Conservation (phyloP, 192 early-diverging fungal species). For the Entophlyctis helioformis region DNA sequence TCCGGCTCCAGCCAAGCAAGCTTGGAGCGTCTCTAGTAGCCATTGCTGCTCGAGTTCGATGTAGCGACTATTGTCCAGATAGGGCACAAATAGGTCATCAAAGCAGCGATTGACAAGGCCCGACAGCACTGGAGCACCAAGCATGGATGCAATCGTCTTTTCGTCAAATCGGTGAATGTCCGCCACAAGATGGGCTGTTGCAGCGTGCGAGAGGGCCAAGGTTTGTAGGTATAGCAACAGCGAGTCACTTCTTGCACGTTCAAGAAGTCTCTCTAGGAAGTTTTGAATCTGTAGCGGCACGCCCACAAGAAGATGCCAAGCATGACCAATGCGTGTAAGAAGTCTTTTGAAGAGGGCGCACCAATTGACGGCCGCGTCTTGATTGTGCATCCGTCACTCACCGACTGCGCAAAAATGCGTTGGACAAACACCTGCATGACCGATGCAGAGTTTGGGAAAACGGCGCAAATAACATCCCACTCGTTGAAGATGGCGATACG, state of each 20-base stretch:
- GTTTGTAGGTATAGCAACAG: constrained; percentile 71
- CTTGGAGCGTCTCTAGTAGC: constrained; percentile 51
- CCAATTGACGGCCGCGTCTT: too few species aligned
- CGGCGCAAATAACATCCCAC: constrained; percentile 81
- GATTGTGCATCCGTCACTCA: constrained; percentile 31
- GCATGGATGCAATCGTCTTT: constrained; percentile 27
- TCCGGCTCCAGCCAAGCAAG: constrained; percentile 8
- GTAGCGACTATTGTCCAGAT: constrained; percentile 80
- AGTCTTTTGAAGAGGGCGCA: too few species aligned
- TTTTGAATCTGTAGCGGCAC: constrained; percentile 77
- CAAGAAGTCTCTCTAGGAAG: constrained; percentile 71
- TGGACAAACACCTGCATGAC: constrained; percentile 92
- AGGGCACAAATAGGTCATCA: constrained; percentile 92
- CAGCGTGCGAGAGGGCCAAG: constrained; percentile 58
- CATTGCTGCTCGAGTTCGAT: constrained; percentile 64
- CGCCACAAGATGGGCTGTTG: constrained; percentile 58
- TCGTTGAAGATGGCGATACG: constrained; percentile 70
- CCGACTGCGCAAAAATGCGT: constrained; percentile 92
- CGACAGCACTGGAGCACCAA: constrained; percentile 40
- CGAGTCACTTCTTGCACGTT: constrained; percentile 56
- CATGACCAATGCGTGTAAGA: too few species aligned
- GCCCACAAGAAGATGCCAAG: too few species aligned
- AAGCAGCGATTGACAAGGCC: constrained; percentile 75
- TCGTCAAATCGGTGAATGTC: constrained; percentile 74
- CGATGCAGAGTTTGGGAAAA: constrained; percentile 81